Conservation (phyloP, 2,329 filamentous ascomycete genomes). For the Aspergillus latus region DNA sequence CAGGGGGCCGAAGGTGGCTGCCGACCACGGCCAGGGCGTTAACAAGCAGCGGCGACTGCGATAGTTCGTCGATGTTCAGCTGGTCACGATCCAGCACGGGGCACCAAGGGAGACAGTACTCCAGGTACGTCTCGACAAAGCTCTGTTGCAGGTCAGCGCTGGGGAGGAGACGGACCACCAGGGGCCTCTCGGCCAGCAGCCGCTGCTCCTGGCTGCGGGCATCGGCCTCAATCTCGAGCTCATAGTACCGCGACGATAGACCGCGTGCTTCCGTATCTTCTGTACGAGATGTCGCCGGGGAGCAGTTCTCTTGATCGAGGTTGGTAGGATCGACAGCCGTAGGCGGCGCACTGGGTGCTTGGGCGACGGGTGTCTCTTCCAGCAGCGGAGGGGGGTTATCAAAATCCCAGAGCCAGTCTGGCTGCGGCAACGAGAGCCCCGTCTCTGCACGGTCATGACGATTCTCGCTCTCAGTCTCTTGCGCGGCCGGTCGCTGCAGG, state of each 20-base stretch:
- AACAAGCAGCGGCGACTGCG: constrained; percentile 11
- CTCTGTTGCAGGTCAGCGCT: constrained; percentile 15
- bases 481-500: neutral
- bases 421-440: too few species aligned
- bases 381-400: too few species aligned
- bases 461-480: neutral
- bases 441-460: too few species aligned
- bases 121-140: constrained; percentile 16
- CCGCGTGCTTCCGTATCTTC: constrained; percentile 11
- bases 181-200: neutral
- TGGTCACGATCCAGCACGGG: constrained; percentile 12
- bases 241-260: constrained; percentile 10
- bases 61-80: constrained; percentile 5
- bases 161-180: constrained; percentile 3
- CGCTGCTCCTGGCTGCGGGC: constrained; percentile 13
- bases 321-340: too few species aligned
- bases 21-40: constrained; percentile 42
- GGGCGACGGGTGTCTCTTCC: too few species aligned
- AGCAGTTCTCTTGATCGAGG: neutral
- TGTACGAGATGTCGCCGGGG: constrained; percentile 8
- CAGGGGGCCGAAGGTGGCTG: constrained; percentile 45
- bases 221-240: constrained; percentile 16
- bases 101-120: constrained; percentile 14
- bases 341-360: too few species aligned
- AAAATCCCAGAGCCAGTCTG: too few species aligned